phyloP scores from a whole-genome alignment of 2,329 filamentous ascomycete genomes.

The Venturia oleaginea region DNA sequence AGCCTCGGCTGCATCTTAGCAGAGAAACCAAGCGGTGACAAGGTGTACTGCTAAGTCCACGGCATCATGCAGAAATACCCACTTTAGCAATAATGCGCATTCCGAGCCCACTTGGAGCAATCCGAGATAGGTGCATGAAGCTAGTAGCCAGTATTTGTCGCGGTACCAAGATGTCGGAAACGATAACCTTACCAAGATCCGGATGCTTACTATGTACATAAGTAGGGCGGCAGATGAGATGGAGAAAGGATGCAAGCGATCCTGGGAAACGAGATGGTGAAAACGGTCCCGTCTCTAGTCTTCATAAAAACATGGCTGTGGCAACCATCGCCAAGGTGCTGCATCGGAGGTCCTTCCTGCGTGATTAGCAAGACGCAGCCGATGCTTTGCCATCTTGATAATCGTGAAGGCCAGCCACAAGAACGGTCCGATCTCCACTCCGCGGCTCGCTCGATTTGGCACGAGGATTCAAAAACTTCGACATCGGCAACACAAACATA shows the following conservation, averaged over 20 bases:
- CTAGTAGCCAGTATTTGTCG: background rate
- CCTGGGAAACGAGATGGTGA: background rate
- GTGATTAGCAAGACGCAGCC: background rate
- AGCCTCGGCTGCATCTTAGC: background rate
- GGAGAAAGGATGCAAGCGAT: background rate
- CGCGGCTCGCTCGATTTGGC: background rate
- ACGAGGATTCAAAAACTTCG: background rate
- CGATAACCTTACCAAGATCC: background rate
- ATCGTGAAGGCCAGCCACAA: background rate
- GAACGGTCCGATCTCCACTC: background rate
- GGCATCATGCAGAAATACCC: background rate
- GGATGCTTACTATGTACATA: too few relatives aligned
- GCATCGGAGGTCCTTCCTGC: background rate
- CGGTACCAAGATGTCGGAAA: background rate
- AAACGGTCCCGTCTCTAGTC: conserved; percentile 2
- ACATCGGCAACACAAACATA: background rate
- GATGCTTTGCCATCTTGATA: background rate
- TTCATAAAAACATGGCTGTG: background rate
- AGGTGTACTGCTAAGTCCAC: background rate
- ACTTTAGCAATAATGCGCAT: too few relatives aligned
- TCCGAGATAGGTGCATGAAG: background rate
- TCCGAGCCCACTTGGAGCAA: background rate
- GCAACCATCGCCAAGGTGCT: background rate
- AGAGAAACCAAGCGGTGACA: background rate
- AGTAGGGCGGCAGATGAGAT: background rate